Evolutionary conservation across 495 filamentous ascomycete species (phyloP).

Genomic region (Staphylotrichum longicolle): DNA sequence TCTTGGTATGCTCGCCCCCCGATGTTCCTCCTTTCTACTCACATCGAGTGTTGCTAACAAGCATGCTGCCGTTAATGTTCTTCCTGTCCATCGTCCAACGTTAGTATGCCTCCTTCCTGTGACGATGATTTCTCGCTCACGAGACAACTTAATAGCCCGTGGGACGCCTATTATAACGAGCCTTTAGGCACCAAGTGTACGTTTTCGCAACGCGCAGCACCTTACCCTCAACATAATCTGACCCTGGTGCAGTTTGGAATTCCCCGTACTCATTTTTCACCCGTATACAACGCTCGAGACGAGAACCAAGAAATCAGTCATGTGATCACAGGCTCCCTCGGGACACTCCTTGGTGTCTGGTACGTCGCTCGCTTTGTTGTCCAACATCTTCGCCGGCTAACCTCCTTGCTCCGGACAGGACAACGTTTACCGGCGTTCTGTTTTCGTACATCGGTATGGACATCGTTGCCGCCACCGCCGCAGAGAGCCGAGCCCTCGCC

Average conservation of each 20-base stretch:
- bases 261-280: conserved; percentile 39
- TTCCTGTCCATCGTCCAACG: conserved; percentile 34
- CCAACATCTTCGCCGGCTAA: not conserved
- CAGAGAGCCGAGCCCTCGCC: conserved; percentile 47
- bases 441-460: conserved; percentile 55
- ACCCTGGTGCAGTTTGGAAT: conserved; percentile 33
- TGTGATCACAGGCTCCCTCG: conserved; percentile 23
- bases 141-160: conserved; percentile 28
- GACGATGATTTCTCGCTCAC: not conserved
- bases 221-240: not conserved
- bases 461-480: conserved; percentile 45
- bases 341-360: conserved; percentile 38
- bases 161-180: conserved; percentile 35
- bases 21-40: too few species aligned
- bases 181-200: conserved; percentile 37
- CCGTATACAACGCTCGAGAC: conserved; percentile 29
- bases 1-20: conserved; percentile 25
- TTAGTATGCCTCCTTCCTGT: conserved; percentile 17
- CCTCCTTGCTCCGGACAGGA: conserved; percentile 29
- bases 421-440: conserved; percentile 41
- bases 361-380: conserved; percentile 11
- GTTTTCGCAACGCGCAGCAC: conserved; percentile 6
- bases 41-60: not conserved
- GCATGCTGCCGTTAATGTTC: conserved; percentile 32
- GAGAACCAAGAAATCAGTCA: conserved; percentile 26